Evolutionary conservation across 129 eudicot genomes (phyloP), one percentile per base, ranked within the genome.

Genomic region (Oenanthe sinensis): DNA sequence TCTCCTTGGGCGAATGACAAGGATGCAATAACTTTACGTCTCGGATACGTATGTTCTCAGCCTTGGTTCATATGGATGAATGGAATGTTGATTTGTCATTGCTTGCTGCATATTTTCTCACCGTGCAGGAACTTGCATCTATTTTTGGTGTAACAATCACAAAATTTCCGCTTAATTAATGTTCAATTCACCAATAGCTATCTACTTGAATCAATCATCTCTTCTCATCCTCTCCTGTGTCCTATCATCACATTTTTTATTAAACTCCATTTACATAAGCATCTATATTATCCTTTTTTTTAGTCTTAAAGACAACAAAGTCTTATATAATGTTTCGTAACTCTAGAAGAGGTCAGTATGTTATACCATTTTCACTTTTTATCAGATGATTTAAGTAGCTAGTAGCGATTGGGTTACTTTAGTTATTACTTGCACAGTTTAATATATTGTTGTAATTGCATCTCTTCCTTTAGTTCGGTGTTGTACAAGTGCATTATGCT

Each of bases 1-100:
- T 85, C 91, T 48, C 60, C 75, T 79, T 93, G 97, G 97, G 96
- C 83, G 40, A 83, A 85, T 87, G 97, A 91, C 85, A 88, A 88
- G 81, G 98, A 94, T 69, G 98, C 96, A 74, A 82, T 76, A 79
- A 33, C 78, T 79, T 79, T 91, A 81, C 93, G 98, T 48, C 74
- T 91, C 79, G 98, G 98, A 83, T 90, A 88, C 81, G 98, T 94
- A 94, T 24, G 93, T 85, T 54, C 82, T 78, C 19, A 11, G 42
- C 13, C 39, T 77, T 75, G 26, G 14, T 74, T 65, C 52, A 19
- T 48, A 82, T 49, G 4, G 55, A 6, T 74, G 76, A 43, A 28
- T 80, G 39, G 71, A 30, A 8, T 75, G 36, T 79, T 71, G 37
- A 76, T 12, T 60, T 74, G n/a, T 85, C 46, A 79, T 80, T 75